phyloP scores from a whole-genome alignment of 371 early-diverging fungal genomes.

The Coemansia sp. region DNA sequence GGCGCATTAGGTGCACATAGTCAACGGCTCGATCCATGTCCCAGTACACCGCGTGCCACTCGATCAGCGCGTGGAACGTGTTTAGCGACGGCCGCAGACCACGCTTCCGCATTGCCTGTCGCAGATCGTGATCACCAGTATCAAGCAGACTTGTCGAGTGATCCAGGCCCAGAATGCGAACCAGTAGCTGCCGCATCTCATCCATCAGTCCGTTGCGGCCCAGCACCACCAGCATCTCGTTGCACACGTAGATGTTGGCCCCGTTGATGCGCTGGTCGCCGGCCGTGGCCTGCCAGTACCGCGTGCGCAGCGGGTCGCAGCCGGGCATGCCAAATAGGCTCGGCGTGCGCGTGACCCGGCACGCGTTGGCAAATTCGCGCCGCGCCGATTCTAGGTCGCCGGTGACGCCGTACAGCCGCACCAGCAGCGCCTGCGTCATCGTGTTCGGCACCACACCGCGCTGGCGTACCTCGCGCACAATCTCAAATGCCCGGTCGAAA shows the following conservation, averaged over 20 bases:
- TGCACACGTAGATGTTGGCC: conserved; percentile 35
- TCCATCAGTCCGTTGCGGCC: conserved; percentile 52
- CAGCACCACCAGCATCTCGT: conserved; percentile 53
- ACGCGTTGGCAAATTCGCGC: conserved; percentile 45
- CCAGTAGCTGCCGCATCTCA: conserved; percentile 50
- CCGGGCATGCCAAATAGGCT: not conserved
- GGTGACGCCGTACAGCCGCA: conserved; percentile 50
- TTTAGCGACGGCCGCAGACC: conserved; percentile 10
- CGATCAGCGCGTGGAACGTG: conserved; percentile 52
- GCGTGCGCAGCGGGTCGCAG: too few relatives aligned
- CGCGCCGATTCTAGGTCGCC: conserved; percentile 51
- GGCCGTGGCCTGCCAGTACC: conserved; percentile 16
- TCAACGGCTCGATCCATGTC: conserved; percentile 39
- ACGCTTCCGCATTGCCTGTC: not conserved
- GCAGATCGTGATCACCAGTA: conserved; percentile 13
- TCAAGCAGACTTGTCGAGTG: not conserved
- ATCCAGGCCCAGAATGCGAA: conserved; percentile 42
- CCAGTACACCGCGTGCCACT: conserved; percentile 51
- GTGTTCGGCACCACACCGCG: conserved; percentile 49
- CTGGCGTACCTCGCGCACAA: conserved; percentile 44
- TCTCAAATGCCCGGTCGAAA: conserved; percentile 46
- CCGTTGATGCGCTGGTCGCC: conserved; percentile 10
- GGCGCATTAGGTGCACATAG: conserved; percentile 50
- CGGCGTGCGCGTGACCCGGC: conserved; percentile 21
- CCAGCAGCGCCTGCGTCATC: conserved; percentile 42